Base-by-base conservation (phyloP, 352 stramenopile genomes). In the Globisporangium takayamanum region DNA sequence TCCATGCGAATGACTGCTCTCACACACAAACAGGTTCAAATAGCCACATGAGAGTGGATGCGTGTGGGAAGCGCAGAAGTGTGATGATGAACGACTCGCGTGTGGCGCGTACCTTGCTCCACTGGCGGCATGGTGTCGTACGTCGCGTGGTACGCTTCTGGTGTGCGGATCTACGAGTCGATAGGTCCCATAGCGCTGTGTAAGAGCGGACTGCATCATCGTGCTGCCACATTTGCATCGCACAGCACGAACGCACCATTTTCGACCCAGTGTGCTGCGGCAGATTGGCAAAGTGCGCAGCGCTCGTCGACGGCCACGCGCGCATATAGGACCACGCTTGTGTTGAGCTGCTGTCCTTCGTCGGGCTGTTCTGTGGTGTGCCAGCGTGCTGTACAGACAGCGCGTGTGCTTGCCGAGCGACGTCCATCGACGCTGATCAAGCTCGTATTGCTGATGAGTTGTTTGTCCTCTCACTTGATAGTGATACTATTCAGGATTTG, bases 111-210 rank as follows among this genome's bases (percentile, higher is more conserved):
- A 88, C 81, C 76, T 88, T 89, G 81, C 22, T 73, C 47, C 5
- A 55, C 37, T 39, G 76, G 74, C 16, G 81, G 79, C 76, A 83
- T 84, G 0, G 81, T 89, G 50, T 92, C 70, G 45, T 88, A 59
- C 46, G 77, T 92, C 53, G 81, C 81, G 28, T 85, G 57, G 56
- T 88, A 92, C 49, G 60, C 62, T 45, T 74, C 71, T 3, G 81
- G 81, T 0, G 70, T 68, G 41, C 73, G 58, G 15, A 91, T 91
- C 81, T 90, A 52, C 33, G 18, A 11, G 41, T 20, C 15, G 0
- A 47, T 22, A 20, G 41, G 11, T 2, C 2, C 15, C 18, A 47
- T 47, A 20, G 41, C 41, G 14, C 15, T 22, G 15, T 18, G 15
- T 20, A 46, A n/a, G 15, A 16, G 28, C 37, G 56, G 11, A 14